A percentile compares a stretch with the other conserved stretches of the same genome.
Evolutionary conservation across 2,329 filamentous ascomycete genomes (phyloP).

Genomic region (Spiromastix sp.): DNA sequence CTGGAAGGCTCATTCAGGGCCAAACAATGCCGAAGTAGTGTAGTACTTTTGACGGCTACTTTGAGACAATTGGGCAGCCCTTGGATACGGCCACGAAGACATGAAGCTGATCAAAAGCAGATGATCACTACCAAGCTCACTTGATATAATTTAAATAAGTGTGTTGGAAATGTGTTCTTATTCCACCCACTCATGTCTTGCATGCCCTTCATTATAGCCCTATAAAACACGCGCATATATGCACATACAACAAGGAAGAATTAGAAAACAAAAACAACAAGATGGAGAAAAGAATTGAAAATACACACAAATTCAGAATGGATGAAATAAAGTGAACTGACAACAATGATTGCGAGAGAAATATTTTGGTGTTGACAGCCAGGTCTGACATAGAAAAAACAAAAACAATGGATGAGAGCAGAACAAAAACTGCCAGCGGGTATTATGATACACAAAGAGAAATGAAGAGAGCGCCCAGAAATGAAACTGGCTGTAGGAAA

Average conservation of each 20-base stretch:
- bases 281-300: background rate
- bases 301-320: background rate
- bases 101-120: too few species aligned
- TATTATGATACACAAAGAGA: slow-evolving; percentile 6
- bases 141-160: too few species aligned
- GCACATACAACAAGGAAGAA: slow-evolving; percentile 2
- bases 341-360: background rate
- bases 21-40: too few species aligned
- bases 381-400: background rate
- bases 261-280: background rate
- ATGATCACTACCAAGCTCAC: too few species aligned
- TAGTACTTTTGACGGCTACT: too few species aligned
- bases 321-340: background rate
- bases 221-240: background rate
- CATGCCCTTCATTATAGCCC: background rate
- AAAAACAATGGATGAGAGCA: background rate
- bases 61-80: too few species aligned
- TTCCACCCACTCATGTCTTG: too few species aligned
- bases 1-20: too few species aligned
- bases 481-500: background rate
- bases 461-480: background rate
- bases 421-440: background rate
- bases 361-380: background rate
- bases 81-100: too few species aligned
- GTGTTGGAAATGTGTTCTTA: too few species aligned